A percentile compares a stretch with the other conserved stretches of the same genome.
phyloP scores from a whole-genome alignment of 306 rosid species.

The Pterocarpus santalinus region DNA sequence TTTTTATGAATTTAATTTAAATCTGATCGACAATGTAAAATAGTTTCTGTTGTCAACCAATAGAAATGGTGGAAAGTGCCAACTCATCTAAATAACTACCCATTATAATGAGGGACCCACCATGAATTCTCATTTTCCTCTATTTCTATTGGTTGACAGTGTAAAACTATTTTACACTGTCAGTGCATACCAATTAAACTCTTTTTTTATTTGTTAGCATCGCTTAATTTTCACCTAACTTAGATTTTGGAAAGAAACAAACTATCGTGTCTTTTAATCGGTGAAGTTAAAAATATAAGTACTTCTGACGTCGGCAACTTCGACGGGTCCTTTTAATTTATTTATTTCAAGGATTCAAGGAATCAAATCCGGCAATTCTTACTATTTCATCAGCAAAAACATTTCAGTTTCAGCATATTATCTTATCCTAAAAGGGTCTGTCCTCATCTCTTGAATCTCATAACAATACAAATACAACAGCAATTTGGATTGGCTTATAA shows the following conservation, averaged over 20 bases:
- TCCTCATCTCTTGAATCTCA: not conserved
- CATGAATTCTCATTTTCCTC: too few relatives aligned
- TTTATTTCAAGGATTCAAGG: not conserved
- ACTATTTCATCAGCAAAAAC: not conserved
- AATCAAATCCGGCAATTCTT: not conserved
- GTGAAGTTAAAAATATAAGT: not conserved
- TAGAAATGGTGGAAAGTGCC: too few relatives aligned
- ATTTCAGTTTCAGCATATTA: not conserved
- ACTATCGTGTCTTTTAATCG: not conserved
- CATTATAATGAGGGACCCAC: too few relatives aligned
- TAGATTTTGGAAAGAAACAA: not conserved
- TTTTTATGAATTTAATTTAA: too few relatives aligned
- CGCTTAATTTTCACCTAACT: too few relatives aligned
- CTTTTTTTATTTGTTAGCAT: too few relatives aligned
- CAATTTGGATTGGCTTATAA: not conserved
- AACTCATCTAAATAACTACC: too few relatives aligned
- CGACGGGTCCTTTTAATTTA: not conserved
- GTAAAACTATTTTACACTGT: too few relatives aligned
- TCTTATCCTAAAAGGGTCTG: not conserved
- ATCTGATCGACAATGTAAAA: too few relatives aligned
- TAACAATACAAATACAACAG: not conserved
- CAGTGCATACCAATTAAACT: too few relatives aligned
- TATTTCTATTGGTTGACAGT: too few relatives aligned
- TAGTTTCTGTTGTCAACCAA: too few relatives aligned
- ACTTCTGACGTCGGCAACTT: not conserved